Conservation (phyloP, 1,284 basidiomycete species). For the Heterobasidion annosum region DNA sequence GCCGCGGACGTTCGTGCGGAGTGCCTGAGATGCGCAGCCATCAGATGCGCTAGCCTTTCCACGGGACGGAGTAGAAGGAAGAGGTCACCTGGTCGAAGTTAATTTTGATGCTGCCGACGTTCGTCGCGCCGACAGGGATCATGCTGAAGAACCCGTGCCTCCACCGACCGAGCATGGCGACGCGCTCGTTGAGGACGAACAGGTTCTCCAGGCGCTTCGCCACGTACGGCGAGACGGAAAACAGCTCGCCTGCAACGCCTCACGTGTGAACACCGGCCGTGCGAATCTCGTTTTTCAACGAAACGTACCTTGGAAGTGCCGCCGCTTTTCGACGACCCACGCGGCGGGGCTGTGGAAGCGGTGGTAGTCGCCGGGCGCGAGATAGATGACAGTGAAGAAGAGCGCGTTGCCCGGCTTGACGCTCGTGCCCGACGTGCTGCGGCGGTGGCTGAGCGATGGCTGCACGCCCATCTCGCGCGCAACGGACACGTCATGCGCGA, state of each 20-base stretch:
- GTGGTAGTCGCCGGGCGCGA: conserved; percentile 98
- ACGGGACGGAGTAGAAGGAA: neutral
- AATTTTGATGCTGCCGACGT: conserved; percentile 94
- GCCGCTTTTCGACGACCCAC: conserved; percentile 94
- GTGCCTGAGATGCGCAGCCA: conserved; percentile 30
- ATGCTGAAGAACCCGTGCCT: conserved; percentile 94
- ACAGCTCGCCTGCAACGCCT: conserved; percentile 66
- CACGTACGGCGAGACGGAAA: conserved; percentile 96
- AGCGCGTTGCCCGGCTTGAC: conserved; percentile 71
- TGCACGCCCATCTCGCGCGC: conserved; percentile 59
- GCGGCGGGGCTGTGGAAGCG: conserved; percentile 93
- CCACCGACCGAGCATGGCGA: conserved; percentile 95
- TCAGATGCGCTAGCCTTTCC: neutral
- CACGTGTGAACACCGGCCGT: neutral
- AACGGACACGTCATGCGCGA: conserved; percentile 59
- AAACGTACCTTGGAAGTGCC: conserved; percentile 85
- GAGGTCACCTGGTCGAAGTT: conserved; percentile 83
- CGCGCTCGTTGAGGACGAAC: conserved; percentile 96
- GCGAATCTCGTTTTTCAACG: neutral
- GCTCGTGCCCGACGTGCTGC: conserved; percentile 34
- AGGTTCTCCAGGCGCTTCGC: conserved; percentile 87
- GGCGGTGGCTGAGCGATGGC: conserved; percentile 28
- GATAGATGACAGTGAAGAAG: conserved; percentile 93
- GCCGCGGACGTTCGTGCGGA: conserved; percentile 79
- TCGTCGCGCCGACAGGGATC: conserved; percentile 97